Percentiles rank a stretch among this genome's conserved stretches.
These are phyloP conservation scores for Dysphania ambrosioides DNA, from an alignment of 148 eudicot species.

Conservation along the genomic window DNA sequence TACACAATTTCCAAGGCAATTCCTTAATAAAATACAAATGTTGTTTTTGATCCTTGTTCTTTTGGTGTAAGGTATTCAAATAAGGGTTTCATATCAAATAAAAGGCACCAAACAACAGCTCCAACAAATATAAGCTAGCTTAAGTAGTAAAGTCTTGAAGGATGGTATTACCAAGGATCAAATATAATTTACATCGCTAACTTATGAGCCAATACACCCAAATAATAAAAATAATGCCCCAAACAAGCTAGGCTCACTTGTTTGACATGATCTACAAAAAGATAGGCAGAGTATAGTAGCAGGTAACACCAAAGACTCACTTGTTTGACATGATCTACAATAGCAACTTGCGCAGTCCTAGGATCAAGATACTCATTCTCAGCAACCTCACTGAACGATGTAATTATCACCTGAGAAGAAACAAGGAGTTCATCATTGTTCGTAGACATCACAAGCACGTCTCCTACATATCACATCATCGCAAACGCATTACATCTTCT, in stretches of 20 bases:
- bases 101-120: neutral
- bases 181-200: no score
- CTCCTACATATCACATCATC: no score
- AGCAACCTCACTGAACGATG: slow-evolving; percentile 63
- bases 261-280: no score
- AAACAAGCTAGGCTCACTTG: no score
- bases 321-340: slow-evolving; percentile 57
- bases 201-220: no score
- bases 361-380: slow-evolving; percentile 86
- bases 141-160: no score
- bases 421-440: neutral
- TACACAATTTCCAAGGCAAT: neutral
- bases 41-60: neutral
- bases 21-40: neutral
- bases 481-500: no score
- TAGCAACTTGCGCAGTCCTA: slow-evolving; percentile 85
- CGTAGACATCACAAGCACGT: no score
- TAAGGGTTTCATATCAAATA: neutral
- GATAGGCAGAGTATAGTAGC: neutral
- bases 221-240: no score
- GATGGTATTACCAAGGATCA: no score
- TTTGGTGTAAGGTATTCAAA: neutral
- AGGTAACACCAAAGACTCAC: neutral
- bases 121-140: no score
- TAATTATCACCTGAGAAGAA: slow-evolving; percentile 57